Percentiles rank a stretch among this genome's conserved stretches.
These are phyloP conservation scores for Pichia sp. DNA, from an alignment of 1,139 yeast species.

Conservation along the genomic window DNA sequence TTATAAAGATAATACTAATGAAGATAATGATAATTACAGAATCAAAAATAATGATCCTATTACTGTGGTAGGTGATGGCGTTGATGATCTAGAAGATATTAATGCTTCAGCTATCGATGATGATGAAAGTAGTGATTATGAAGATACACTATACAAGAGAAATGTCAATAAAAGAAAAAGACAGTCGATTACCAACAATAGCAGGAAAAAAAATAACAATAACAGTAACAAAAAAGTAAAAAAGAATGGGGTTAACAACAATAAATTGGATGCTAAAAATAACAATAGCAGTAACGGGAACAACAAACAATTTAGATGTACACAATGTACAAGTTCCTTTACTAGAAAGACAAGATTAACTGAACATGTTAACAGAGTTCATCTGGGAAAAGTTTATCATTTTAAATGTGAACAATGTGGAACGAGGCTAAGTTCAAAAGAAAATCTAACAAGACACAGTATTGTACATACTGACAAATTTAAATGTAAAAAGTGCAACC, in stretches of 20 bases:
- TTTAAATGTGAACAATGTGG: conserved; percentile 21
- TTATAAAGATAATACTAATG: too few relatives aligned
- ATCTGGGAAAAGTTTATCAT: conserved; percentile 16
- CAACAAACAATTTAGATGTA: conserved; percentile 20
- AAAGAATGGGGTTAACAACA: too few relatives aligned
- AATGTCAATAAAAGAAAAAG: neutral
- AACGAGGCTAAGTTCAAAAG: conserved; percentile 19
- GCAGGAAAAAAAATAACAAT: neutral
- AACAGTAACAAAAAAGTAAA: too few relatives aligned
- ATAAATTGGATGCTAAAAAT: neutral
- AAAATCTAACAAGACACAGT: conserved; percentile 24
- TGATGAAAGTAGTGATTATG: neutral
- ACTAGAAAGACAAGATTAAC: conserved; percentile 25
- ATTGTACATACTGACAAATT: conserved; percentile 25
- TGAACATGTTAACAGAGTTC: conserved; percentile 22
- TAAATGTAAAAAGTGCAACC: conserved; percentile 19
- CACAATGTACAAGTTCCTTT: conserved; percentile 19
- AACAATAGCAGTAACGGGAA: neutral
- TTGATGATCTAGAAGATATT: neutral
- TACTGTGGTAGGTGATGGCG: neutral
- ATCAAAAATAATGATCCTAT: too few relatives aligned
- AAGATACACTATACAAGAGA: neutral
- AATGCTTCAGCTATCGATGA: neutral
- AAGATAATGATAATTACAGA: too few relatives aligned
- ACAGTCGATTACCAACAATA: neutral